Evolutionary conservation across 1,284 basidiomycete species (phyloP).

Genomic region (Bjerkandera adusta): DNA sequence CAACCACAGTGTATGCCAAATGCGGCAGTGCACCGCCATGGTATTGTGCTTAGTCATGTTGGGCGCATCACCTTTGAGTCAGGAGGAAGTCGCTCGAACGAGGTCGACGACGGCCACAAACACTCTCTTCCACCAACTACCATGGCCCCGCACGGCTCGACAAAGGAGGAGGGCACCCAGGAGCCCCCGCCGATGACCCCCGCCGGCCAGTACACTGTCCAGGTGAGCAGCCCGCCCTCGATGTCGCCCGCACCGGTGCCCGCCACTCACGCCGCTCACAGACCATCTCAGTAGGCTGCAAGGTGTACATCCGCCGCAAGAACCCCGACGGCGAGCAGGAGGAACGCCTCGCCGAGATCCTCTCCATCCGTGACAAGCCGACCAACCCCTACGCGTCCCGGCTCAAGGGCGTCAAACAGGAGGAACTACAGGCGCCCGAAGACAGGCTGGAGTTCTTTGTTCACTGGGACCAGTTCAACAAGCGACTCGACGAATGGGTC

Average conservation of each 20-base stretch:
- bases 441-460: conserved; percentile 94
- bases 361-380: conserved; percentile 87
- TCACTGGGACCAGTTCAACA: conserved; percentile 98
- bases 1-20: too few species aligned
- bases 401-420: conserved; percentile 36
- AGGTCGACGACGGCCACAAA: neutral
- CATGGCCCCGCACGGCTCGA: conserved; percentile 20
- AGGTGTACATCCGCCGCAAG: conserved; percentile 86
- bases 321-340: conserved; percentile 72
- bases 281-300: conserved; percentile 90
- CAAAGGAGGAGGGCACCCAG: conserved; percentile 16
- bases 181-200: conserved; percentile 17
- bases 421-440: conserved; percentile 52
- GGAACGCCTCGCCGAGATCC: conserved; percentile 90
- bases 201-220: conserved; percentile 18
- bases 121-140: conserved; percentile 1
- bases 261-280: conserved; percentile 33
- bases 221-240: conserved; percentile 15
- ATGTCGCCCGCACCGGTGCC: conserved; percentile 7
- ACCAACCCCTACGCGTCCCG: conserved; percentile 59
- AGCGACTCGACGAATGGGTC: conserved; percentile 99
- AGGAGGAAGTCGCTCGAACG: too few species aligned
- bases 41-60: conserved; percentile 8
- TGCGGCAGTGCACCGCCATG: too few species aligned
- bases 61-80: neutral